Evolutionary conservation across 306 rosid species (phyloP).

Genomic region (Hippophae tibetana): DNA sequence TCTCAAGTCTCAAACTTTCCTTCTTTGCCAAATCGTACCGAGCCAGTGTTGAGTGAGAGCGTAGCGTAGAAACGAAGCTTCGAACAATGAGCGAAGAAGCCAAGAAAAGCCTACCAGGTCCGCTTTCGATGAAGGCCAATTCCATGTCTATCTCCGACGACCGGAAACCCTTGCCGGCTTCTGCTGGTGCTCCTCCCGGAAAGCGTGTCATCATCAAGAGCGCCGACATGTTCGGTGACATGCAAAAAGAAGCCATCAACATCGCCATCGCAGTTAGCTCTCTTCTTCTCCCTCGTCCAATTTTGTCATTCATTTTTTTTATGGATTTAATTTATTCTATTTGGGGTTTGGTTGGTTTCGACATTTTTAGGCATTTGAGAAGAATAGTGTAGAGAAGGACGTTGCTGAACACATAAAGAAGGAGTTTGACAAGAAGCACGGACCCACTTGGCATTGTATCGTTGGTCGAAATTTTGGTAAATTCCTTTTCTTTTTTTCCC

Average conservation of each 20-base stretch:
- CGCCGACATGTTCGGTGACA: constrained; percentile 78
- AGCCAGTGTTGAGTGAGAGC: neutral
- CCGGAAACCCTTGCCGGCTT: constrained; percentile 45
- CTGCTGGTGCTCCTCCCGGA: constrained; percentile 13
- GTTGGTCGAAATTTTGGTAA: constrained; percentile 96
- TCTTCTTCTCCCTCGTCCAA: neutral
- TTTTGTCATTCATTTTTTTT: neutral
- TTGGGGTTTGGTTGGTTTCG: constrained; percentile 2
- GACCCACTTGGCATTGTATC: constrained; percentile 97
- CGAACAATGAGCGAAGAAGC: constrained; percentile 54
- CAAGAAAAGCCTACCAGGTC: constrained; percentile 46
- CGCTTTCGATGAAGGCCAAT: constrained; percentile 31
- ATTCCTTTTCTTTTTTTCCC: constrained; percentile 1
- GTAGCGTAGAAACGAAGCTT: neutral
- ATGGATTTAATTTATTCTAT: neutral
- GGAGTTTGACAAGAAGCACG: constrained; percentile 81
- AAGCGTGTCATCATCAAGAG: constrained; percentile 81
- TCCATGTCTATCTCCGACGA: constrained; percentile 35
- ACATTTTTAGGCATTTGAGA: constrained; percentile 73
- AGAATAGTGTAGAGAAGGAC: constrained; percentile 74
- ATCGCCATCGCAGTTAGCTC: constrained; percentile 71
- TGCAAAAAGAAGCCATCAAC: constrained; percentile 87
- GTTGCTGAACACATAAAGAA: constrained; percentile 89
- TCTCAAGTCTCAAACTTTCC: too few relatives aligned
- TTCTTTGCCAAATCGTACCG: too few relatives aligned